A percentile compares a stretch with the other conserved stretches of the same genome.
phyloP scores from a whole-genome alignment of 2,329 filamentous ascomycete species.

The Aspergillus quadricinctus region DNA sequence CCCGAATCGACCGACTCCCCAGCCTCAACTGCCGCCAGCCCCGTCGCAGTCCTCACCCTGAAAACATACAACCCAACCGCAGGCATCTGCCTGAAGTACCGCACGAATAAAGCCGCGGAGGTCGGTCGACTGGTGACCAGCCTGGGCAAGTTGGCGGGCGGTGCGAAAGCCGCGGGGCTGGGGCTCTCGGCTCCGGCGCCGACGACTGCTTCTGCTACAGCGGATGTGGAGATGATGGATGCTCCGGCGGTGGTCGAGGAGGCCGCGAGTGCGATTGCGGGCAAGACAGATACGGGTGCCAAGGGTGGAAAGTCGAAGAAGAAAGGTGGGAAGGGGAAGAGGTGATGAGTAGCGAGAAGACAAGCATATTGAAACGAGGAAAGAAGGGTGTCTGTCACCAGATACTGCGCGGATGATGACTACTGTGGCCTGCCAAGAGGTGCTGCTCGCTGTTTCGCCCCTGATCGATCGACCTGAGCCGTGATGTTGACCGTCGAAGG shows the following conservation, averaged over 20 bases:
- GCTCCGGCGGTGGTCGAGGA: constrained; percentile 27
- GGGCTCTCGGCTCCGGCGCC: constrained; percentile 27
- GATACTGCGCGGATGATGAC: not conserved
- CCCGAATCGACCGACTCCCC: constrained; percentile 35
- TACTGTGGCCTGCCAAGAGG: not conserved
- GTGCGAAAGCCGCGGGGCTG: constrained; percentile 58
- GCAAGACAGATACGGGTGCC: constrained; percentile 17
- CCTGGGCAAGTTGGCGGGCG: constrained; percentile 69
- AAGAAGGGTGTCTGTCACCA: not conserved
- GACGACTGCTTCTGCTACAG: constrained; percentile 28
- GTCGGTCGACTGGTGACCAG: constrained; percentile 76
- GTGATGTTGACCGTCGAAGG: not conserved
- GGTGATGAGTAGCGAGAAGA: constrained; percentile 38
- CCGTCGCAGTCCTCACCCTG: constrained; percentile 68
- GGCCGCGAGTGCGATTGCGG: constrained; percentile 12
- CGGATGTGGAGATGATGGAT: constrained; percentile 33
- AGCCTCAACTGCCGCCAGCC: constrained; percentile 61
- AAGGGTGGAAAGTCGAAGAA: constrained; percentile 43
- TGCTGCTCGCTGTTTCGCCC: not conserved
- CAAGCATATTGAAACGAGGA: not conserved
- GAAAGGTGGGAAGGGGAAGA: constrained; percentile 70
- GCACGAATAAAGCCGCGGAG: constrained; percentile 85
- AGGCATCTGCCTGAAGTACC: constrained; percentile 83
- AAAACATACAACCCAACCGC: constrained; percentile 85
- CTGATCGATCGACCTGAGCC: not conserved